These are phyloP conservation scores for Asterionellopsis glacialis DNA, from an alignment of 108 stramenopile genomes.

Conservation along the genomic window DNA sequence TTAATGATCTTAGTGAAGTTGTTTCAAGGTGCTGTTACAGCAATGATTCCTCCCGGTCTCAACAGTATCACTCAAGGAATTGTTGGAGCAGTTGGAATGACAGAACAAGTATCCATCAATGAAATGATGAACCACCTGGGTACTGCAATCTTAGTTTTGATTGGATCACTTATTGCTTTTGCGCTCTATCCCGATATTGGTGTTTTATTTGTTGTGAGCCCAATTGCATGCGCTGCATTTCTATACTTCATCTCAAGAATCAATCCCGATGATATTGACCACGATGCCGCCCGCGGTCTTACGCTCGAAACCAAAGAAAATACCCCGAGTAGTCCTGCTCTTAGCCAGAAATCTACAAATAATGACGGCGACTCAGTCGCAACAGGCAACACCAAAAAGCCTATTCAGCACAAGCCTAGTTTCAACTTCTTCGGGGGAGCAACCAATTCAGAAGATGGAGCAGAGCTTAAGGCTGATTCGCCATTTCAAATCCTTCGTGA, in stretches of 20 bases:
- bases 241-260: conserved; percentile 64
- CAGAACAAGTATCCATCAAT: conserved; percentile 74
- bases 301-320: conserved; percentile 26
- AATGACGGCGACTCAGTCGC: background rate
- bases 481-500: conserved; percentile 70
- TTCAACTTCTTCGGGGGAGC: conserved; percentile 48
- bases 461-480: conserved; percentile 42
- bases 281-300: conserved; percentile 80
- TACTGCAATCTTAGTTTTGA: conserved; percentile 78
- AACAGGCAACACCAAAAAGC: conserved; percentile 15
- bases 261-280: conserved; percentile 76
- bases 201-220: conserved; percentile 72
- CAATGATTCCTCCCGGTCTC: conserved; percentile 82
- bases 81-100: conserved; percentile 83
- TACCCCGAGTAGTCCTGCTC: background rate
- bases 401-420: conserved; percentile 41
- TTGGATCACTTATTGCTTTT: conserved; percentile 61
- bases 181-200: conserved; percentile 74
- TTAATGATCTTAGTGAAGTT: conserved; percentile 81
- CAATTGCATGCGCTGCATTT: conserved; percentile 75
- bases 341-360: background rate
- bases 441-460: conserved; percentile 3
- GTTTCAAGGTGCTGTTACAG: conserved; percentile 76
- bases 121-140: conserved; percentile 89
- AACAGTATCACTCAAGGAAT: conserved; percentile 88